phyloP scores from a whole-genome alignment of 169 alveolate species.

The Haemoproteus tartakovskyi region DNA sequence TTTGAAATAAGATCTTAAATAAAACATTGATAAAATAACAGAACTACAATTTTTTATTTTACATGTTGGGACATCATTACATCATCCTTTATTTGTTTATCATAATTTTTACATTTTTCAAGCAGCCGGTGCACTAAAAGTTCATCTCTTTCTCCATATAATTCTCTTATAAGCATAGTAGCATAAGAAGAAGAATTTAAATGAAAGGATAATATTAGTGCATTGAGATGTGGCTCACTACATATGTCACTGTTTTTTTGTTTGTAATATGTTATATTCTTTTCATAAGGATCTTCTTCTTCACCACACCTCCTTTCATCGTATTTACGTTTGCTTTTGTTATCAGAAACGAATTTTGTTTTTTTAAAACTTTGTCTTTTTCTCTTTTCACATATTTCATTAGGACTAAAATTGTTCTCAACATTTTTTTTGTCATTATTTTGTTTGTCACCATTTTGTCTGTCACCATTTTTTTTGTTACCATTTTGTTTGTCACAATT shows the following conservation, averaged over 20 bases:
- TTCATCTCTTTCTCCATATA: conserved; percentile 53
- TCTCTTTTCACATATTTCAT: background rate
- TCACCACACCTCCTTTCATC: too few relatives aligned
- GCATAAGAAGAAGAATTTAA: conserved; percentile 62
- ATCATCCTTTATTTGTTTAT: background rate
- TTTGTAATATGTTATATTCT: background rate
- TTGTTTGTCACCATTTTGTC: background rate
- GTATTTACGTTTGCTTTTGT: background rate
- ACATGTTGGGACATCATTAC: too few relatives aligned
- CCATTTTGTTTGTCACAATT: background rate
- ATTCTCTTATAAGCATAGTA: conserved; percentile 57
- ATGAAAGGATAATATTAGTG: conserved; percentile 53
- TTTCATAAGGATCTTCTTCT: background rate
- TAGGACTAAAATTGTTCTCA: background rate
- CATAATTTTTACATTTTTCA: conserved; percentile 41
- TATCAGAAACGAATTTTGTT: too few relatives aligned
- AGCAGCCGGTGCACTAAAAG: conserved; percentile 29
- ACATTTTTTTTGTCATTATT: background rate
- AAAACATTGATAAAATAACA: too few relatives aligned
- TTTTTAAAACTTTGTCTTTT: too few relatives aligned
- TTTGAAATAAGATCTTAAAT: too few relatives aligned
- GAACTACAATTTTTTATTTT: too few relatives aligned
- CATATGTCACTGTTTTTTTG: background rate
- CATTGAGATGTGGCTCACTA: background rate
- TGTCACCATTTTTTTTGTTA: too few relatives aligned